Conservation (phyloP, 768 basidiomycete species). For the Porphyrellus cyaneotinctus region DNA sequence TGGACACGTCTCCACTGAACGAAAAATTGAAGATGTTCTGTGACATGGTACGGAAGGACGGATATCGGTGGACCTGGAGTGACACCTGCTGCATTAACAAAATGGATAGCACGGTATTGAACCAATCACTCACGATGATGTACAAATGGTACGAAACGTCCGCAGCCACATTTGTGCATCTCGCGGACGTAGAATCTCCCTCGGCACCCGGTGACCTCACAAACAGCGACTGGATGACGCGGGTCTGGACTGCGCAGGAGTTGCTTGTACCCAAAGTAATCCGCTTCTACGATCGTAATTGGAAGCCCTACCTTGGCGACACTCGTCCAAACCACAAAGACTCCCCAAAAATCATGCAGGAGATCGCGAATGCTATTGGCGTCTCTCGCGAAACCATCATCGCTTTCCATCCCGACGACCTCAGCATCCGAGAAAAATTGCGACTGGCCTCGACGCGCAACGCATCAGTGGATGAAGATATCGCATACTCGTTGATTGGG, state of each 20-base stretch:
- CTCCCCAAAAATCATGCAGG: constrained; percentile 3
- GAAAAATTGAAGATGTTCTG: constrained; percentile 4
- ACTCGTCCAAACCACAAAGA: neutral
- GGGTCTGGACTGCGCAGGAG: constrained; percentile 14
- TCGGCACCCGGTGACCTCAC: neutral
- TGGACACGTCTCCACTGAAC: neutral
- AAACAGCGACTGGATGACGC: constrained; percentile 7
- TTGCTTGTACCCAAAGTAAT: constrained; percentile 9
- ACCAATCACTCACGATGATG: neutral
- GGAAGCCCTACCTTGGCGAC: neutral
- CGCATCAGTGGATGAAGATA: neutral
- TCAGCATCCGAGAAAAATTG: neutral
- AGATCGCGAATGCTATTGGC: constrained; percentile 3
- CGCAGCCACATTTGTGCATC: neutral
- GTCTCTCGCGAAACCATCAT: constrained; percentile 2
- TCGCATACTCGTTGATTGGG: neutral
- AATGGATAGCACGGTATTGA: neutral
- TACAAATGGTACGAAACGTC: neutral
- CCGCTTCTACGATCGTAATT: constrained; percentile 6
- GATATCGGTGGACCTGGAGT: neutral
- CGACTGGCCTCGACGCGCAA: neutral
- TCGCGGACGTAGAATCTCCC: neutral
- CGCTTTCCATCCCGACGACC: neutral
- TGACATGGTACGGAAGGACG: neutral
- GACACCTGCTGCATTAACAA: neutral